Percentiles rank a stretch among this genome's conserved stretches.
phyloP scores from a whole-genome alignment of 345 rosid species.

The Ceriops decandra region DNA sequence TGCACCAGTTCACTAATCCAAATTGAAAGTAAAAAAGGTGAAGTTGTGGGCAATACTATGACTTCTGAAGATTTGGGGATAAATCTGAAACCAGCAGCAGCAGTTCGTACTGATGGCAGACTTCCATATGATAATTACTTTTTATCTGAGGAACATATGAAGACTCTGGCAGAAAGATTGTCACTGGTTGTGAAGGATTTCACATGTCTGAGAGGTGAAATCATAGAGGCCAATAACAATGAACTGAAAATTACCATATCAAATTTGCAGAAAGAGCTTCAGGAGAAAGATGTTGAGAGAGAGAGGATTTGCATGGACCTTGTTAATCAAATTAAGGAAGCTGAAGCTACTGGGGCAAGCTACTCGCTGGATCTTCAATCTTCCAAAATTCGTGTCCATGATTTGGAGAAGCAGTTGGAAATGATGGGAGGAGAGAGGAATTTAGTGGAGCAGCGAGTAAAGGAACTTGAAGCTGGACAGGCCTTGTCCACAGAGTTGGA shows the following conservation, averaged over 20 bases:
- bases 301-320: slow-evolving; percentile 83
- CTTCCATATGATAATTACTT: slow-evolving; percentile 19
- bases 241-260: slow-evolving; percentile 64
- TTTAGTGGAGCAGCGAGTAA: slow-evolving; percentile 47
- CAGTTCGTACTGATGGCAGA: slow-evolving; percentile 13
- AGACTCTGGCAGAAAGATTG: slow-evolving; percentile 52
- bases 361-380: slow-evolving; percentile 66
- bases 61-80: slow-evolving; percentile 22
- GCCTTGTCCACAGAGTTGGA: slow-evolving; percentile 43
- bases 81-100: slow-evolving; percentile 28
- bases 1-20: slow-evolving; percentile 54
- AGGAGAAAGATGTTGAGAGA: slow-evolving; percentile 80
- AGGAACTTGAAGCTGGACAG: slow-evolving; percentile 60
- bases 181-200: slow-evolving; percentile 46
- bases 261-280: slow-evolving; percentile 83
- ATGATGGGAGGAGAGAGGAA: slow-evolving; percentile 44
- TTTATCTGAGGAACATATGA: slow-evolving; percentile 55
- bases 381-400: slow-evolving; percentile 41
- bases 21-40: slow-evolving; percentile 59
- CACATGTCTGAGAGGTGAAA: slow-evolving; percentile 41
- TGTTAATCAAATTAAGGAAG: slow-evolving; percentile 82
- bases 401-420: slow-evolving; percentile 55
- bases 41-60: slow-evolving; percentile 30
- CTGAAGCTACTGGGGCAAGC: slow-evolving; percentile 63
- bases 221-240: slow-evolving; percentile 46